Conservation (phyloP, 208 protist species). For the Trypanosoma platydactyli region DNA sequence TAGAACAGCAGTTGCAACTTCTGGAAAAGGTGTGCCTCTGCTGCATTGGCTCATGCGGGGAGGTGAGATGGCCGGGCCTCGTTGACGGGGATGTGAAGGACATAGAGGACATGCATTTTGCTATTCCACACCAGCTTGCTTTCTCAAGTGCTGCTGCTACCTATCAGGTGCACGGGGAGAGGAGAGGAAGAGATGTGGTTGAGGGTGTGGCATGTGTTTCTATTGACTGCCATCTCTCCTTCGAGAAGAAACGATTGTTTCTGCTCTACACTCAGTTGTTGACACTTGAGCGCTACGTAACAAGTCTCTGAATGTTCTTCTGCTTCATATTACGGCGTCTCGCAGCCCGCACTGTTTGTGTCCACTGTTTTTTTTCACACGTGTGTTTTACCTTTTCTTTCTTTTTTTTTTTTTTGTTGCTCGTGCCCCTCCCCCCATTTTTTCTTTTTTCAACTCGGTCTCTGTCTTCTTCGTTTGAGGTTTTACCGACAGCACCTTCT, state of each 20-base stretch:
- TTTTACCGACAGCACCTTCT: too few relatives aligned
- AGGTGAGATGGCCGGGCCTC: constrained; percentile 17
- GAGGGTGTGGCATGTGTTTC: constrained; percentile 45
- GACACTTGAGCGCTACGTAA: constrained; percentile 37
- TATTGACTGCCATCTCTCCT: constrained; percentile 66
- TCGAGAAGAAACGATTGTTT: constrained; percentile 61
- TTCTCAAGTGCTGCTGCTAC: too few relatives aligned
- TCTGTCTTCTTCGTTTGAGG: neutral
- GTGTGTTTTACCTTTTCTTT: neutral
- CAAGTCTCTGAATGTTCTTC: neutral
- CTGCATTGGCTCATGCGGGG: constrained; percentile 24
- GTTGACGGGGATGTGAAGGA: constrained; percentile 9
- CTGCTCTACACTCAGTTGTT: constrained; percentile 50
- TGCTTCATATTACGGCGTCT: neutral
- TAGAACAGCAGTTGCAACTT: constrained; percentile 22
- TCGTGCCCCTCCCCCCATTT: neutral
- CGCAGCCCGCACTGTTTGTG: neutral
- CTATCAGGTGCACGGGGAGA: neutral
- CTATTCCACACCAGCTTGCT: constrained; percentile 23
- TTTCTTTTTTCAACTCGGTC: neutral
- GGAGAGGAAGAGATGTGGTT: neutral
- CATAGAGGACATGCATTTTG: constrained; percentile 35
- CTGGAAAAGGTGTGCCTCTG: constrained; percentile 35
- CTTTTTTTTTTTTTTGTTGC: constrained; percentile 6
- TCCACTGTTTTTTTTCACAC: neutral